Evolutionary conservation across 1,284 basidiomycete genomes (phyloP).

Genomic region (Ustilago nuda): DNA sequence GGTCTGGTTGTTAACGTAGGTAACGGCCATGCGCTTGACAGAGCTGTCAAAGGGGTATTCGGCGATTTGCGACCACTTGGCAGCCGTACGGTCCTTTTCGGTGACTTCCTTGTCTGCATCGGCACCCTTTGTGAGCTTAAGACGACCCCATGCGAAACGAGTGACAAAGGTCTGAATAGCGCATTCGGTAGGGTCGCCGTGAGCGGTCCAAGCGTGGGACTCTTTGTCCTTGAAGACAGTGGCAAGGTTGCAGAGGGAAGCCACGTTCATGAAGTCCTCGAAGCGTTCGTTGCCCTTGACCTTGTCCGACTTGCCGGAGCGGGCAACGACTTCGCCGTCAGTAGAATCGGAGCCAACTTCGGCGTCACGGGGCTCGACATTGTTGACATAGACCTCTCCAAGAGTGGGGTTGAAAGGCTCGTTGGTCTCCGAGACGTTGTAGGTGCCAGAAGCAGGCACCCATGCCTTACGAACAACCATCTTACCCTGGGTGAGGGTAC

Average conservation of each 20-base stretch:
- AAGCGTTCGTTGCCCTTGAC: conserved; percentile 52
- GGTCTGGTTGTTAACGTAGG: conserved; percentile 68
- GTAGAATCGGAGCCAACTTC: conserved; percentile 11
- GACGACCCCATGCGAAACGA: conserved; percentile 66
- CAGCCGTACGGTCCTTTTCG: conserved; percentile 36
- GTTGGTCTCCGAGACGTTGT: conserved; percentile 63
- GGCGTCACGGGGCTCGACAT: conserved; percentile 53
- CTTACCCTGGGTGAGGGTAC: conserved; percentile 67
- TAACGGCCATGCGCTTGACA: conserved; percentile 70
- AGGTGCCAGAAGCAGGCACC: conserved; percentile 63
- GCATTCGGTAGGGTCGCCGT: conserved; percentile 77
- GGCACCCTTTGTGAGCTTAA: conserved; percentile 54
- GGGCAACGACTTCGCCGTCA: conserved; percentile 69
- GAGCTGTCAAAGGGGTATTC: conserved; percentile 67
- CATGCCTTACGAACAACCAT: conserved; percentile 67
- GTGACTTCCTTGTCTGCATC: conserved; percentile 48
- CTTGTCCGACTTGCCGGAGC: conserved; percentile 55
- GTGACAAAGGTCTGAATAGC: conserved; percentile 77
- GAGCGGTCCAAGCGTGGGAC: conserved; percentile 74
- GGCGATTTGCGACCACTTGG: conserved; percentile 71
- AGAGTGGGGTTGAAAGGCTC: conserved; percentile 67
- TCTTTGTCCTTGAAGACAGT: conserved; percentile 67
- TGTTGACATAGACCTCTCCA: conserved; percentile 70
- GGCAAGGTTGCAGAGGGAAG: conserved; percentile 68
- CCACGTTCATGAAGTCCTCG: conserved; percentile 61